These are phyloP conservation scores for Pseudogymnoascus sp. DNA, from an alignment of 2,329 filamentous ascomycete genomes.

Conservation along the genomic window DNA sequence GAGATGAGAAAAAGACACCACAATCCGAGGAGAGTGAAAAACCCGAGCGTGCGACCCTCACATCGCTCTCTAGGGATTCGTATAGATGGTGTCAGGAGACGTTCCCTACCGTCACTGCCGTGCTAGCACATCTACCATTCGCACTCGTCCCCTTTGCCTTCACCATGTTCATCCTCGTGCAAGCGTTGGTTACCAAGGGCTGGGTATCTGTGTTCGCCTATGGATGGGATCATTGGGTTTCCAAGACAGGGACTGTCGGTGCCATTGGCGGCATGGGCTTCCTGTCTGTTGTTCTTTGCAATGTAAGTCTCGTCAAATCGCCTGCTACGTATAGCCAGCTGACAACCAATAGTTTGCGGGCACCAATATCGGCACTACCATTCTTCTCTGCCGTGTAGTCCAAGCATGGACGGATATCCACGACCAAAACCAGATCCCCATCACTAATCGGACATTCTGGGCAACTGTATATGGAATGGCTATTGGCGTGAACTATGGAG, in stretches of 20 bases:
- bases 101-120: conserved; percentile 60
- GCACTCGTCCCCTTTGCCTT: conserved; percentile 64
- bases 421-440: conserved; percentile 34
- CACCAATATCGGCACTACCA: conserved; percentile 69
- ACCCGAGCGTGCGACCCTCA: conserved; percentile 38
- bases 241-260: conserved; percentile 59
- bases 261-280: conserved; percentile 67
- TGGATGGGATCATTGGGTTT: conserved; percentile 66
- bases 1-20: conserved; percentile 17
- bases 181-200: conserved; percentile 63
- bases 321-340: conserved; percentile 9
- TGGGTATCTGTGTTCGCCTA: conserved; percentile 67
- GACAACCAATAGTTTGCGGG: conserved; percentile 53
- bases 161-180: conserved; percentile 66
- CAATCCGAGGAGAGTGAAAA: conserved; percentile 10
- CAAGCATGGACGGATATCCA: conserved; percentile 61
- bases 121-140: conserved; percentile 57
- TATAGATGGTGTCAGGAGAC: conserved; percentile 59
- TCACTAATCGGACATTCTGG: conserved; percentile 61
- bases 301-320: conserved; percentile 42
- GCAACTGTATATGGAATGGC: conserved; percentile 68
- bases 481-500: conserved; percentile 65
- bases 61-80: conserved; percentile 37
- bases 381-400: conserved; percentile 61
- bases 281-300: conserved; percentile 61